Evolutionary conservation across 225 moss, liverwort and hornwort genomes (phyloP).

Genomic region (Antitrichia curtipendula): DNA sequence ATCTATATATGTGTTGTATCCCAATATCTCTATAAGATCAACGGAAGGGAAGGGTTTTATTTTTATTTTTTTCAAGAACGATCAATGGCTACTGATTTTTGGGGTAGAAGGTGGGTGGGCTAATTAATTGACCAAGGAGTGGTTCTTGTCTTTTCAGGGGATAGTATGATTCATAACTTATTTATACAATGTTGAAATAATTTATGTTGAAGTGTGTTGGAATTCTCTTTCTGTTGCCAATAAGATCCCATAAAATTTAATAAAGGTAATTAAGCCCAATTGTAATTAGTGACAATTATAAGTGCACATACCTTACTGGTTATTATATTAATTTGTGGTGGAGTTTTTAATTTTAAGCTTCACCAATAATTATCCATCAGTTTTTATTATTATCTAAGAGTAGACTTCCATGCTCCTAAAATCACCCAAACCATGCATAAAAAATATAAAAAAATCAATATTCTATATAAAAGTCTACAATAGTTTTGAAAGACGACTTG

Average conservation of each 20-base stretch:
- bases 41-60: no score
- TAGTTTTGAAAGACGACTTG: background rate
- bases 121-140: no score
- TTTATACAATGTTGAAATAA: background rate
- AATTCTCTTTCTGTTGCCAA: background rate
- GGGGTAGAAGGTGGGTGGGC: no score
- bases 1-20: no score
- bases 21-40: no score
- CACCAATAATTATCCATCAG: background rate
- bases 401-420: background rate
- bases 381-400: background rate
- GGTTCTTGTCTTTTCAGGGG: no score
- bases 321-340: background rate
- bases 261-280: background rate
- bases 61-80: no score
- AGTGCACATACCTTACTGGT: background rate
- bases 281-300: background rate
- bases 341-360: background rate
- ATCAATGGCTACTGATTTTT: no score
- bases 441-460: background rate
- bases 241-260: background rate
- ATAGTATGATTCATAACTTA: background rate
- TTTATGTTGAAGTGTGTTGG: background rate
- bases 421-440: rapidly evolving
- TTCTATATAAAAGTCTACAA: background rate